phyloP scores from a whole-genome alignment of 176 grass and related monocot genomes.

The Cocos nucifera region DNA sequence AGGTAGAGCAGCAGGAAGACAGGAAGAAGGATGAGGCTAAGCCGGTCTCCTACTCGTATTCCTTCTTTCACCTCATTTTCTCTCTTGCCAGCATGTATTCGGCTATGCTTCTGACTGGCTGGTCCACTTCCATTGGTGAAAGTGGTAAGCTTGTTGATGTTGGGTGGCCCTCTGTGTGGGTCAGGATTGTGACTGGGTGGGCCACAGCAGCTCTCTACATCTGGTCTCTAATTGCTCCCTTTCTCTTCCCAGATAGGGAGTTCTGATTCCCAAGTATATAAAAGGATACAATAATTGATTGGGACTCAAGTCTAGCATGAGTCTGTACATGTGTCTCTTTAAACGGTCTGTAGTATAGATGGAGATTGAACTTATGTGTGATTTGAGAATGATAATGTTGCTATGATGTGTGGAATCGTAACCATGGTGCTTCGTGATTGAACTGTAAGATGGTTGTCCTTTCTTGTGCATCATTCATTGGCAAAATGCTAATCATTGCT shows the following conservation, averaged over 20 bases:
- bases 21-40: slow-evolving; percentile 52
- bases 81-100: slow-evolving; percentile 99
- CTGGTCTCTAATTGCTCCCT: slow-evolving; percentile 75
- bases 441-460: too few relatives aligned
- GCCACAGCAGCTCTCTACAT: slow-evolving; percentile 81
- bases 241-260: slow-evolving; percentile 89
- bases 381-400: too few relatives aligned
- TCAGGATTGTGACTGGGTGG: slow-evolving; percentile 89
- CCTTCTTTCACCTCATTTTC: slow-evolving; percentile 99
- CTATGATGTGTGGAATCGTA: too few relatives aligned
- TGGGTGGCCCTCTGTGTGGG: slow-evolving; percentile 94
- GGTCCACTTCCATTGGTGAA: slow-evolving; percentile 88
- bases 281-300: too few relatives aligned
- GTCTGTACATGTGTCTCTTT: too few relatives aligned
- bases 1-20: slow-evolving; percentile 59
- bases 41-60: slow-evolving; percentile 85
- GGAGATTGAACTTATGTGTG: too few relatives aligned
- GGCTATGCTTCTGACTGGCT: slow-evolving; percentile 88
- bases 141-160: slow-evolving; percentile 88
- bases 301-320: too few relatives aligned
- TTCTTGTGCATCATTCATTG: too few relatives aligned
- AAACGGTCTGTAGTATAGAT: too few relatives aligned
- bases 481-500: too few relatives aligned
- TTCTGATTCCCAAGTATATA: slow-evolving; percentile 34
- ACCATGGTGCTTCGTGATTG: too few relatives aligned